These are phyloP conservation scores for Trichoderma oligosporum DNA, from an alignment of 2,329 filamentous ascomycete species.

Conservation along the genomic window DNA sequence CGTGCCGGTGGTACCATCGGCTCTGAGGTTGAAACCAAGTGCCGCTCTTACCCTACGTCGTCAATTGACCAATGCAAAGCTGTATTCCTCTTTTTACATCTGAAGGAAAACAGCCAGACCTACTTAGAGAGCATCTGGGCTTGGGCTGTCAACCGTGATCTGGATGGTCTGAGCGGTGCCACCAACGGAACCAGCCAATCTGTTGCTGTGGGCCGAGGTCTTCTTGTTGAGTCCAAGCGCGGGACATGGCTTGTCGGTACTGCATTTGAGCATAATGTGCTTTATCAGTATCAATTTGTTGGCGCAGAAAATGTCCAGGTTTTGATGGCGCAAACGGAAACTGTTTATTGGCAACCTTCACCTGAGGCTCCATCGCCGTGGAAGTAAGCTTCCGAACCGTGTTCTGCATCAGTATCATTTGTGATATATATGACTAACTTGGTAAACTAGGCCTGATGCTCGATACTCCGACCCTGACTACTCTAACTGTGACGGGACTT, in stretches of 20 bases:
- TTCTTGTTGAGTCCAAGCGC: conserved; percentile 43
- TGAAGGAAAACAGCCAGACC: conserved; percentile 41
- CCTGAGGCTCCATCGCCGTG: conserved; percentile 39
- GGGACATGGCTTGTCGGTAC: conserved; percentile 52
- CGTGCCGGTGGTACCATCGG: conserved; percentile 41
- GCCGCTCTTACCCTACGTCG: conserved; percentile 27
- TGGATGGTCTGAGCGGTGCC: conserved; percentile 37
- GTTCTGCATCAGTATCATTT: background rate
- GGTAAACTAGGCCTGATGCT: conserved; percentile 12
- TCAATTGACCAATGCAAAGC: conserved; percentile 38
- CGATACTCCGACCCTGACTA: conserved; percentile 24
- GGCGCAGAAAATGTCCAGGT: conserved; percentile 42
- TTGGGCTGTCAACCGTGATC: conserved; percentile 44
- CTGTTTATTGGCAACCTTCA: conserved; percentile 38
- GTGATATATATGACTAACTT: background rate
- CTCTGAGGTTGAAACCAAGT: conserved; percentile 19
- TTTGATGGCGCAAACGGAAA: conserved; percentile 45
- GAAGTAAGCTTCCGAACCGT: conserved; percentile 22
- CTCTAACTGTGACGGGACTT: conserved; percentile 22
- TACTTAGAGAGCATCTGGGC: conserved; percentile 55
- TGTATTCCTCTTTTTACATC: conserved; percentile 46
- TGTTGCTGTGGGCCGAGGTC: conserved; percentile 42
- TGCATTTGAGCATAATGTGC: conserved; percentile 46
- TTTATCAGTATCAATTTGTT: conserved; percentile 53
- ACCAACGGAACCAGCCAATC: conserved; percentile 26